These are phyloP conservation scores for Rhynchospora breviuscula DNA, from an alignment of 176 grass and related monocot genomes.

Conservation along the genomic window DNA sequence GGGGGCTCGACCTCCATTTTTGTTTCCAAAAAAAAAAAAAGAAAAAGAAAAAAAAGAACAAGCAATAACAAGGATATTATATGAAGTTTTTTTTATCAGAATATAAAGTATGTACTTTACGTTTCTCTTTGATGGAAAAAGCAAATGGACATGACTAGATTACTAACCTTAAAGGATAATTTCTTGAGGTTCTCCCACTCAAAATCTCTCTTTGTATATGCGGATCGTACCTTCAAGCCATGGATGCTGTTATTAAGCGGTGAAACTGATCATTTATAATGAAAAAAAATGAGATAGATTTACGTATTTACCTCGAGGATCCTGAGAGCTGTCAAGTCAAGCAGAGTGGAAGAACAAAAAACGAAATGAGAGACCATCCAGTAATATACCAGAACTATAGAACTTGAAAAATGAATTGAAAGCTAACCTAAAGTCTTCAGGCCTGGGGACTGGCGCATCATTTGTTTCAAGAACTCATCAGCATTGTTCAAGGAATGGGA, in stretches of 20 bases:
- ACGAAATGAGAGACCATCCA: slow-evolving; percentile 2
- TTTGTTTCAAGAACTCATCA: slow-evolving; percentile 56
- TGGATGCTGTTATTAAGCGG: neutral
- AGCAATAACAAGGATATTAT: neutral
- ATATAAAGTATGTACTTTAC: neutral
- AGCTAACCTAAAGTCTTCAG: slow-evolving; percentile 56
- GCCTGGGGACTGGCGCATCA: slow-evolving; percentile 64
- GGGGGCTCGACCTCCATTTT: too few relatives aligned
- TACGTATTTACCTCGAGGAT: slow-evolving; percentile 64
- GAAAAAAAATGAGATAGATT: neutral
- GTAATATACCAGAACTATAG: neutral
- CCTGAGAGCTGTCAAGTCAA: slow-evolving; percentile 50
- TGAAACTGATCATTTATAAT: neutral
- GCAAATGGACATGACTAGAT: neutral
- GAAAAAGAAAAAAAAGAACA: neutral
- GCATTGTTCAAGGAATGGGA: slow-evolving; percentile 60
- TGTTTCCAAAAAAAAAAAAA: too few relatives aligned
- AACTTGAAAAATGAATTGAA: neutral
- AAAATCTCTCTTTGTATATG: slow-evolving; percentile 76
- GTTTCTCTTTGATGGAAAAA: neutral
- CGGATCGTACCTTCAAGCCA: slow-evolving; percentile 63
- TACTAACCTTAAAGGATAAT: slow-evolving; percentile 60
- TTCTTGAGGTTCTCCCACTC: slow-evolving; percentile 93
- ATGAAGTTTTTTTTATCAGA: neutral
- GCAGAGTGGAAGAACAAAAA: slow-evolving; percentile 8